phyloP scores from a whole-genome alignment of 257 asterid genomes.

The Jaltomata sinuosa region DNA sequence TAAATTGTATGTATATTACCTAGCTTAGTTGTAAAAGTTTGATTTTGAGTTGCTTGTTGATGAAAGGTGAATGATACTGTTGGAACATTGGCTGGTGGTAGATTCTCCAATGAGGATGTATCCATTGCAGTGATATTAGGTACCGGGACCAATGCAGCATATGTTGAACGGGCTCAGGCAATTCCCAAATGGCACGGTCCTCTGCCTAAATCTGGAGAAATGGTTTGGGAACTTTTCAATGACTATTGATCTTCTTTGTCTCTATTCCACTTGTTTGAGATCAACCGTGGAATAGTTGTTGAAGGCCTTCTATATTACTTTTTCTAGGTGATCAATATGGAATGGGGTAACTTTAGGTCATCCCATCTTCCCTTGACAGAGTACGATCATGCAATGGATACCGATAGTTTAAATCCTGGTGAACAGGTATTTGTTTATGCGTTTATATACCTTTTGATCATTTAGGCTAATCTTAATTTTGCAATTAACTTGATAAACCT shows the following conservation, averaged over 20 bases:
- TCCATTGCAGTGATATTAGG: constrained; percentile 54
- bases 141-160: constrained; percentile 63
- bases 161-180: constrained; percentile 61
- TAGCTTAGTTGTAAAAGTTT: neutral
- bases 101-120: constrained; percentile 38
- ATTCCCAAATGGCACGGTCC: constrained; percentile 67
- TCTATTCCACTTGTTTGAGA: neutral
- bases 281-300: neutral
- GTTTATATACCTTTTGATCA: neutral
- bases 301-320: neutral
- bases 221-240: constrained; percentile 35
- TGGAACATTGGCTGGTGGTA: constrained; percentile 69
- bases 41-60: constrained; percentile 1
- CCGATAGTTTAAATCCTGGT: constrained; percentile 70
- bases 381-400: constrained; percentile 60
- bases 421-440: constrained; percentile 57
- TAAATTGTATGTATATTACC: neutral
- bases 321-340: constrained; percentile 84
- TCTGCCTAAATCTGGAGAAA: constrained; percentile 67
- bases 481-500: neutral
- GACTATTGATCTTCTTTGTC: neutral
- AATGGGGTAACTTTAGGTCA: constrained; percentile 94
- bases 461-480: neutral
- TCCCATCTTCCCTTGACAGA: constrained; percentile 86
- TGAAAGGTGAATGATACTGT: constrained; percentile 63